These are phyloP conservation scores for Fusarium pseudoanthophilum DNA, from an alignment of 2,329 filamentous ascomycete genomes.

Conservation along the genomic window DNA sequence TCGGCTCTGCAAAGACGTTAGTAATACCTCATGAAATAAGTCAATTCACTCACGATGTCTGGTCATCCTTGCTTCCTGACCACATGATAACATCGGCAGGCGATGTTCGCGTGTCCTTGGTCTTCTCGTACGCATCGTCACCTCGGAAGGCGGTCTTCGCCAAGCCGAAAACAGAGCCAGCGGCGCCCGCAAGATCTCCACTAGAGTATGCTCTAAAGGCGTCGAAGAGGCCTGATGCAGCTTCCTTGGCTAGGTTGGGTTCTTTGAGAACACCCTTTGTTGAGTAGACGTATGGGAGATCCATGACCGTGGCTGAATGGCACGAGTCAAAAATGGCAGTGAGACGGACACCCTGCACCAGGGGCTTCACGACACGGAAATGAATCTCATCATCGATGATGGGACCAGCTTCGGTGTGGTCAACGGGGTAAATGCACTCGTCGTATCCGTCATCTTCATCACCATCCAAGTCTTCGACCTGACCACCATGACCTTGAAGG, in stretches of 20 bases:
- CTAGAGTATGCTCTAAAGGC: constrained; percentile 82
- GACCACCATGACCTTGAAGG: constrained; percentile 75
- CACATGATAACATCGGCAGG: constrained; percentile 98
- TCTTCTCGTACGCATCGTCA: constrained; percentile 81
- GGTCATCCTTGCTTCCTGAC: constrained; percentile 94
- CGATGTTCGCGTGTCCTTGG: constrained; percentile 89
- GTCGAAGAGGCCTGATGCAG: constrained; percentile 75
- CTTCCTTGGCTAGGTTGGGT: constrained; percentile 83
- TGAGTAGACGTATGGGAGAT: constrained; percentile 83
- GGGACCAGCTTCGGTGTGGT: constrained; percentile 75
- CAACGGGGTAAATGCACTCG: constrained; percentile 82
- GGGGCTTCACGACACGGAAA: constrained; percentile 77
- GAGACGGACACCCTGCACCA: constrained; percentile 84
- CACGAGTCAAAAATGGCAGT: constrained; percentile 86
- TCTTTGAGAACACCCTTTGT: constrained; percentile 84
- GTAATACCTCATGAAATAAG: constrained; percentile 2
- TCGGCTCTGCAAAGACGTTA: constrained; percentile 73
- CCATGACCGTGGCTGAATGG: constrained; percentile 81
- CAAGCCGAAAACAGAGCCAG: constrained; percentile 81
- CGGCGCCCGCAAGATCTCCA: constrained; percentile 85
- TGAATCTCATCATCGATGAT: constrained; percentile 86
- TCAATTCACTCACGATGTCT: constrained; percentile 73
- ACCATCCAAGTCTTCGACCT: constrained; percentile 77
- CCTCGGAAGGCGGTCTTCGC: constrained; percentile 89
- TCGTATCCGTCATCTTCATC: constrained; percentile 83